Evolutionary conservation across 306 rosid genomes (phyloP).

Genomic region (Ormosia emarginata): DNA sequence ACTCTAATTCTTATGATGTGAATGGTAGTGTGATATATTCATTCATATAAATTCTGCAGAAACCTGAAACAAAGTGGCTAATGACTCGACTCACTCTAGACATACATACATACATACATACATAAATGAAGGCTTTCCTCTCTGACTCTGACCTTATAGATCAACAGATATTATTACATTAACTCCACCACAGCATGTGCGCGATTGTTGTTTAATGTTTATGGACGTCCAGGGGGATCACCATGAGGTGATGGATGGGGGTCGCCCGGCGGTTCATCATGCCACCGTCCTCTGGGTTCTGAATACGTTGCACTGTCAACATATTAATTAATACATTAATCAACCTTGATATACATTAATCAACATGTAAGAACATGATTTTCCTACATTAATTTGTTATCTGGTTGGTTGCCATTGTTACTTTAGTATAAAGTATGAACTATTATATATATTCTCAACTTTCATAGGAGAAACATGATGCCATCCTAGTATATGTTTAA

Average conservation of each 20-base stretch:
- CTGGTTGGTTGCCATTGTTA: neutral
- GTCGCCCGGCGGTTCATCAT: neutral
- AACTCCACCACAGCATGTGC: no score
- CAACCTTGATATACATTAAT: no score
- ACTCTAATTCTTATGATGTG: neutral
- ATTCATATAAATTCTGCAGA: neutral
- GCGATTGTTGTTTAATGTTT: no score
- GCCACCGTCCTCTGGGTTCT: neutral
- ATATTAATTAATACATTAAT: no score
- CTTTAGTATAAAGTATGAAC: neutral
- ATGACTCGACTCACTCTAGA: neutral
- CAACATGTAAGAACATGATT: no score
- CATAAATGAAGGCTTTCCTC: no score
- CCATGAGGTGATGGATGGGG: neutral
- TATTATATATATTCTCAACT: no score
- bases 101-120: no score
- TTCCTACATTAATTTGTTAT: neutral
- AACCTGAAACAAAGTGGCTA: neutral
- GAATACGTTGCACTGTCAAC: neutral
- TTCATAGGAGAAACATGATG: no score
- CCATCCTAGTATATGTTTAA: no score
- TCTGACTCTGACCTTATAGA: no score
- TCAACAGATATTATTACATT: no score
- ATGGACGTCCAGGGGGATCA: neutral
- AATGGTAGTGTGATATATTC: neutral